These are phyloP conservation scores for Ophiosphaerella korrae DNA, from an alignment of 2,329 filamentous ascomycete species.

Conservation along the genomic window DNA sequence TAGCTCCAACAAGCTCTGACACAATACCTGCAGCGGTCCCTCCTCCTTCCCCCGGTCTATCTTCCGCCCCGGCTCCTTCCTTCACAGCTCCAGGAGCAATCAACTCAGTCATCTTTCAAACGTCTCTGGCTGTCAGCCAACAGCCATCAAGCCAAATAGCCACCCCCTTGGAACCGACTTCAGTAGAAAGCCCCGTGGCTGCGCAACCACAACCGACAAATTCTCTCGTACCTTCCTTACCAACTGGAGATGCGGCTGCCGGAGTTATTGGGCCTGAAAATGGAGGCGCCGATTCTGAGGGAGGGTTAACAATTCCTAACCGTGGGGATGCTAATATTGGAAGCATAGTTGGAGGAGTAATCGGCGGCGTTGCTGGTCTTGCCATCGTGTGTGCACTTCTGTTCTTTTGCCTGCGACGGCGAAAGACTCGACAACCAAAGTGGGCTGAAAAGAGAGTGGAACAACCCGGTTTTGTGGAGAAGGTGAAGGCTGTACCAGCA, in stretches of 20 bases:
- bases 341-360: constrained; percentile 42
- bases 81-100: constrained; percentile 11
- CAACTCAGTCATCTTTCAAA: constrained; percentile 15
- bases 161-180: constrained; percentile 12
- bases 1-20: constrained; percentile 40
- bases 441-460: constrained; percentile 24
- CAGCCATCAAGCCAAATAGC: constrained; percentile 14
- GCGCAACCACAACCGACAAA: constrained; percentile 21
- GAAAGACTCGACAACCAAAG: constrained; percentile 28
- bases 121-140: constrained; percentile 18
- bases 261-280: constrained; percentile 37
- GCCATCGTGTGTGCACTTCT: constrained; percentile 38
- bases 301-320: constrained; percentile 24
- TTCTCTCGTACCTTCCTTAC: constrained; percentile 16
- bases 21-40: constrained; percentile 30
- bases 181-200: constrained; percentile 15
- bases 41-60: constrained; percentile 16
- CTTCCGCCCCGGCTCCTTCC: constrained; percentile 7
- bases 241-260: constrained; percentile 29
- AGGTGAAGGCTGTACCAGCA: constrained; percentile 27
- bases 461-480: constrained; percentile 19
- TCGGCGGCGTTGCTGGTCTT: constrained; percentile 41
- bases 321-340: constrained; percentile 30
- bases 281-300: constrained; percentile 20
- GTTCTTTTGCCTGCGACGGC: constrained; percentile 41